Evolutionary conservation across 2,329 filamentous ascomycete genomes (phyloP).

Genomic region (Byssothecium circinans): DNA sequence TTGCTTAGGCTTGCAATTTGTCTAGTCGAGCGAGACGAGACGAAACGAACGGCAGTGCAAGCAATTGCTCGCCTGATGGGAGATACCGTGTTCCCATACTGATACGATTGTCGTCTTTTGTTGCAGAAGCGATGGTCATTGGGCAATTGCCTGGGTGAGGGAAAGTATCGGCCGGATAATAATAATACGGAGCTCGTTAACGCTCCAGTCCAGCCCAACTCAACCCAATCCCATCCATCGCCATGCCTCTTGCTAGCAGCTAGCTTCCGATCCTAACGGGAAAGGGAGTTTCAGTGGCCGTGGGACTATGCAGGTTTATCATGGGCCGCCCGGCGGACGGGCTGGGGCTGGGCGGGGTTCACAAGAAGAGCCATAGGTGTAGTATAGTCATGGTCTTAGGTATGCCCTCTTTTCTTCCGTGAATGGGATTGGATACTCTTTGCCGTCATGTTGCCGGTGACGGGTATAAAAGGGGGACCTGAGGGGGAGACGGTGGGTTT

Average conservation of each 20-base stretch:
- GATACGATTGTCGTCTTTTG: conserved; percentile 31
- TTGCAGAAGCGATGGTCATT: conserved; percentile 27
- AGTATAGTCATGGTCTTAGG: conserved; percentile 36
- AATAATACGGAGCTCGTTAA: conserved; percentile 24
- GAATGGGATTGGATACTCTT: background rate
- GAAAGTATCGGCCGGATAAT: conserved; percentile 33
- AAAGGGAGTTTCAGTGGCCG: conserved; percentile 39
- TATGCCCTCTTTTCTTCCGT: conserved; percentile 22
- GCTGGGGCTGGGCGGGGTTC: conserved; percentile 33
- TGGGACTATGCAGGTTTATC: conserved; percentile 46
- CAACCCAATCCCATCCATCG: conserved; percentile 39
- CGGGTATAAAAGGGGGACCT: conserved; percentile 43
- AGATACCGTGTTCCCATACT: conserved; percentile 31
- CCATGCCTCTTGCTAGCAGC: conserved; percentile 24
- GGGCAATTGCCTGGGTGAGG: conserved; percentile 31
- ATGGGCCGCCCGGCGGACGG: conserved; percentile 40
- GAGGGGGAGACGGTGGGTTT: conserved; percentile 17
- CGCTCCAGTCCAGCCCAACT: conserved; percentile 36
- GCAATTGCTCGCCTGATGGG: conserved; percentile 37
- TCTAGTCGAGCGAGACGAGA: conserved; percentile 28
- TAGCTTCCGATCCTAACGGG: conserved; percentile 39
- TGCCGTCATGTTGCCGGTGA: conserved; percentile 18
- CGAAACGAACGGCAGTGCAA: conserved; percentile 27
- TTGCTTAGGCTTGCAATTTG: conserved; percentile 14
- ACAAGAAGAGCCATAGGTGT: conserved; percentile 3